A percentile compares a stretch with the other conserved stretches of the same genome.
phyloP scores from a whole-genome alignment of 2,329 filamentous ascomycete species.

The Fonsecaea pugnacius region DNA sequence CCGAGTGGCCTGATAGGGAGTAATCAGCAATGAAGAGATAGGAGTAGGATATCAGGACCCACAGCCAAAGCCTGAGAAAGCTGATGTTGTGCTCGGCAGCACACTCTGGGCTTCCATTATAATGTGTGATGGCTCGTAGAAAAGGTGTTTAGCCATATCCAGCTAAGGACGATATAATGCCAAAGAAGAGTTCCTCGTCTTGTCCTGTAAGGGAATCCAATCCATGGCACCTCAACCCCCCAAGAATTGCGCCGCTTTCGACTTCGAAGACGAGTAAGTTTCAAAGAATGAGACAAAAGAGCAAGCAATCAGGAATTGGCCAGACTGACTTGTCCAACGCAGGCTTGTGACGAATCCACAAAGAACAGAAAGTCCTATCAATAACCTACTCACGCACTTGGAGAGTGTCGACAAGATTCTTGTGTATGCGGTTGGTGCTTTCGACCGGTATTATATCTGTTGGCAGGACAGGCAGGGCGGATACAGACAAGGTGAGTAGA shows the following conservation, averaged over 20 bases:
- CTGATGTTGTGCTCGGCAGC: neutral
- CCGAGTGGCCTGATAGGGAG: constrained; percentile 18
- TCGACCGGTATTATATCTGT: constrained; percentile 48
- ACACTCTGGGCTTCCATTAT: neutral
- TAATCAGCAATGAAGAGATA: neutral
- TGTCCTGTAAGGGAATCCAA: neutral
- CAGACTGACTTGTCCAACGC: too few species aligned
- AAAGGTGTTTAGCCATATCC: neutral
- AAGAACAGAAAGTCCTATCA: neutral
- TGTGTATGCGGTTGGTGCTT: constrained; percentile 47
- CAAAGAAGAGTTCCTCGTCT: neutral
- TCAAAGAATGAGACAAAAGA: neutral
- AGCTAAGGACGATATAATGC: neutral
- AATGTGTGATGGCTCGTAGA: neutral
- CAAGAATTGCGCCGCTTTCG: neutral
- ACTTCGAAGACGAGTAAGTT: neutral
- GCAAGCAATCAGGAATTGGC: neutral
- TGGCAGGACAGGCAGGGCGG: constrained; percentile 45
- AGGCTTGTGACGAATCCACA: neutral
- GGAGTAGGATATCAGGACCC: neutral
- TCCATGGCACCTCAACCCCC: neutral
- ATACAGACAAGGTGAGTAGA: constrained; percentile 43
- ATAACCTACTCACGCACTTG: constrained; percentile 13
- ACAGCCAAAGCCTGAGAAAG: neutral
- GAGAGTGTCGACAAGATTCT: constrained; percentile 42